Percentiles rank a stretch among this genome's conserved stretches.
Evolutionary conservation across 2,329 filamentous ascomycete genomes (phyloP).

Genomic region (Fusarium sp.): DNA sequence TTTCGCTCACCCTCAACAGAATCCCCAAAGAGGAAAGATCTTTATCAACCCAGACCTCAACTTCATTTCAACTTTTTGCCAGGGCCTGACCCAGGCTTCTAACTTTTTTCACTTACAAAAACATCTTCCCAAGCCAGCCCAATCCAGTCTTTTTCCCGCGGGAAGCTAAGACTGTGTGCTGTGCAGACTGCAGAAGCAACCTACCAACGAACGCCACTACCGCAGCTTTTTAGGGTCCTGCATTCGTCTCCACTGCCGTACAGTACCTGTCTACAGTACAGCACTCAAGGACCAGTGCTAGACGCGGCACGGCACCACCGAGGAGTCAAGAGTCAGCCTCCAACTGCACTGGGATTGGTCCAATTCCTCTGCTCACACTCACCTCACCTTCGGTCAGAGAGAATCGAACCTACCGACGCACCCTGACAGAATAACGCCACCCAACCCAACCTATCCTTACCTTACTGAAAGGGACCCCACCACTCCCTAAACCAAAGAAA

Average conservation of each 20-base stretch:
- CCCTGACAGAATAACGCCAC: constrained; percentile 37
- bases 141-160: constrained; percentile 23
- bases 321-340: constrained; percentile 30
- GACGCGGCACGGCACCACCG: constrained; percentile 39
- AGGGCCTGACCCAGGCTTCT: constrained; percentile 19
- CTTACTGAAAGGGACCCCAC: constrained; percentile 9
- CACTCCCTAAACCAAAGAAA: constrained; percentile 23
- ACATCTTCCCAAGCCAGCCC: constrained; percentile 1
- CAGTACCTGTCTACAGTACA: neutral
- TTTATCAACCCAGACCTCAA: constrained; percentile 26
- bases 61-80: constrained; percentile 29
- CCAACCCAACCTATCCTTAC: constrained; percentile 1
- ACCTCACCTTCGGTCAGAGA: constrained; percentile 28
- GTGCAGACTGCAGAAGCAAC: constrained; percentile 20
- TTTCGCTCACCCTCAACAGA: constrained; percentile 33
- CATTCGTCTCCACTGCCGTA: constrained; percentile 29
- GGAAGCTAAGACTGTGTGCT: constrained; percentile 26
- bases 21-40: constrained; percentile 37
- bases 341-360: constrained; percentile 29
- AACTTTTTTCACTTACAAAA: constrained; percentile 15
- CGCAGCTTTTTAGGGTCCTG: constrained; percentile 41
- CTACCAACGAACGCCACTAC: constrained; percentile 29
- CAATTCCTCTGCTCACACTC: constrained; percentile 10
- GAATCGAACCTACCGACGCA: constrained; percentile 21
- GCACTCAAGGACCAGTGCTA: constrained; percentile 2